These are phyloP conservation scores for Tagetes erecta DNA, from an alignment of 129 eudicot species.

Conservation along the genomic window DNA sequence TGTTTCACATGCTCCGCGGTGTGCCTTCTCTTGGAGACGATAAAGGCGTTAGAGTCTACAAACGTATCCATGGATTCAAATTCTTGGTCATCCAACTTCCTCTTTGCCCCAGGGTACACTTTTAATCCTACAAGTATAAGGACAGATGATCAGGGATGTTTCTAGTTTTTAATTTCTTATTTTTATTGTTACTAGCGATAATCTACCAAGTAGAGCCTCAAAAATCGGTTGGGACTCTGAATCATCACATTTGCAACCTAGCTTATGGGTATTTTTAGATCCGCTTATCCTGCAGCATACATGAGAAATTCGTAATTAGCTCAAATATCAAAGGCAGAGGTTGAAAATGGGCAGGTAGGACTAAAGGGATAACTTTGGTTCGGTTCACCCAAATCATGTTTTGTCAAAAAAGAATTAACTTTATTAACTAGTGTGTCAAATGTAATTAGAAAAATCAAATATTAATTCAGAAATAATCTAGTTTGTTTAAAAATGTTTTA, in stretches of 20 bases:
- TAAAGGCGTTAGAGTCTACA: conserved; percentile 1
- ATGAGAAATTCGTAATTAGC: neutral
- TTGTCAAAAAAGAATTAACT: neutral
- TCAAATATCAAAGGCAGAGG: conserved; percentile 1
- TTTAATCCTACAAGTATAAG: conserved; percentile 53
- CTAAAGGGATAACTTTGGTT: neutral
- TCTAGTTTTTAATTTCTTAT: neutral
- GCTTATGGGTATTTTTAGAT: conserved; percentile 36
- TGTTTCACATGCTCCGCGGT: neutral
- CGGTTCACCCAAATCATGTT: neutral
- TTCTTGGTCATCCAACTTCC: conserved; percentile 47
- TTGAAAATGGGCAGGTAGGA: neutral
- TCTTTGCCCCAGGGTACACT: conserved; percentile 62
- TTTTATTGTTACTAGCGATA: conserved; percentile 10
- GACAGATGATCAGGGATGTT: conserved; percentile 9
- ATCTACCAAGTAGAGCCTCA: conserved; percentile 53
- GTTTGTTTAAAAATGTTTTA: neutral
- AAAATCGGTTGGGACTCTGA: conserved; percentile 43
- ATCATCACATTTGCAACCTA: conserved; percentile 53
- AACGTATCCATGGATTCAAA: conserved; percentile 26
- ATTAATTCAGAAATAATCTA: neutral
- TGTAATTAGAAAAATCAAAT: neutral
- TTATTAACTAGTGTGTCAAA: neutral
- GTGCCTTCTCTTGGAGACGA: conserved; percentile 45
- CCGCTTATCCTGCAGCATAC: conserved; percentile 53